phyloP scores from a whole-genome alignment of 768 basidiomycete genomes.

The Asterophora parasitica region DNA sequence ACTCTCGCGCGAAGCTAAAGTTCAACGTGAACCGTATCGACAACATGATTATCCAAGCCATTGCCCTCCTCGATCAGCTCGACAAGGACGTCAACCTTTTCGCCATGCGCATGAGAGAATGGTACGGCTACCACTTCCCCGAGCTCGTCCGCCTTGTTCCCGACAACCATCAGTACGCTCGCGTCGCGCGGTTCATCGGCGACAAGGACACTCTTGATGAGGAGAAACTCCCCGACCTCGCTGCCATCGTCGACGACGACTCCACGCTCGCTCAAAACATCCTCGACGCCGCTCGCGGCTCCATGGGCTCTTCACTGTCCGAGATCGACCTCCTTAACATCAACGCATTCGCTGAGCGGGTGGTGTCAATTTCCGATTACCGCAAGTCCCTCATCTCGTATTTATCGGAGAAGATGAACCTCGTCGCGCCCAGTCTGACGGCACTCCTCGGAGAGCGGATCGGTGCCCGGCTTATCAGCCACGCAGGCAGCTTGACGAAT shows the following conservation, averaged over 20 bases:
- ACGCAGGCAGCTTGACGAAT: conserved; percentile 95
- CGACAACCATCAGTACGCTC: conserved; percentile 94
- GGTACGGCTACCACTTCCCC: conserved; percentile 99
- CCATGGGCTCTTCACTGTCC: conserved; percentile 89
- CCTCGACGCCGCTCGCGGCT: conserved; percentile 88
- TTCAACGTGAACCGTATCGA: conserved; percentile 95
- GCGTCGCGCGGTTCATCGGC: conserved; percentile 78
- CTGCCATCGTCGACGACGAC: conserved; percentile 80
- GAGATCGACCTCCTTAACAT: conserved; percentile 97
- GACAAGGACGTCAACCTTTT: conserved; percentile 99
- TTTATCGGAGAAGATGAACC: conserved; percentile 95
- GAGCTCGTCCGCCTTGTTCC: conserved; percentile 91
- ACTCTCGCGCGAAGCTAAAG: conserved; percentile 96
- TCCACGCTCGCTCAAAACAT: conserved; percentile 86
- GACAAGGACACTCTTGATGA: conserved; percentile 80
- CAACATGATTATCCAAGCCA: conserved; percentile 99
- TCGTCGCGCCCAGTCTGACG: conserved; percentile 90
- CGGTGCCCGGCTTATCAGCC: conserved; percentile 88
- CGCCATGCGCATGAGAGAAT: conserved; percentile 96
- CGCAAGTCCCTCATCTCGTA: conserved; percentile 86
- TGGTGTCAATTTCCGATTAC: conserved; percentile 90
- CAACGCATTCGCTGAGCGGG: conserved; percentile 82
- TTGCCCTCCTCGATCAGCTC: conserved; percentile 95
- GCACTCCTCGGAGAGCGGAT: conserved; percentile 90
- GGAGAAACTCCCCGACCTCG: conserved; percentile 74